Evolutionary conservation across 495 filamentous ascomycete species (phyloP).

Genomic region (Xylaria acuta): DNA sequence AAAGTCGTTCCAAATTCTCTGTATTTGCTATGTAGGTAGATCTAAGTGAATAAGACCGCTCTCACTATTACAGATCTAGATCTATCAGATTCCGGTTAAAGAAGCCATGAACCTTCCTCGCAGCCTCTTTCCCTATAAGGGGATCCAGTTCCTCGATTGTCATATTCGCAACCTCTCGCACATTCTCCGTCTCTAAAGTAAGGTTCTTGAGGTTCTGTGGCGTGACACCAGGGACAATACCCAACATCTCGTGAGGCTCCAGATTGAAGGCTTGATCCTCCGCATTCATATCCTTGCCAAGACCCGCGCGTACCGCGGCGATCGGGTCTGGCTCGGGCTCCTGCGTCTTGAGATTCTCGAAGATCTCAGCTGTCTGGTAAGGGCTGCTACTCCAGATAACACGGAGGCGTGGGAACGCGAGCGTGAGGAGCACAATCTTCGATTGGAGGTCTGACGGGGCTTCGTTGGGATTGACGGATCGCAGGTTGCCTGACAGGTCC

Average conservation of each 20-base stretch:
- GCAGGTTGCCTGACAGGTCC: slow-evolving; percentile 72
- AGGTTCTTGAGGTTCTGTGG: slow-evolving; percentile 74
- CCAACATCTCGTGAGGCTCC: slow-evolving; percentile 83
- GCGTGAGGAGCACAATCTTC: slow-evolving; percentile 89
- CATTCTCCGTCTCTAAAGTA: slow-evolving; percentile 73
- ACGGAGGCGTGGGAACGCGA: slow-evolving; percentile 87
- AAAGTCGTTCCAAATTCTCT: neutral
- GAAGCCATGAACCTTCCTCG: slow-evolving; percentile 77
- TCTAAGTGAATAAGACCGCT: neutral
- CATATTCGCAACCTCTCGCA: slow-evolving; percentile 89
- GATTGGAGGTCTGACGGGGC: slow-evolving; percentile 79
- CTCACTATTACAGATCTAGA: slow-evolving; percentile 39
- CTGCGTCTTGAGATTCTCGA: slow-evolving; percentile 87
- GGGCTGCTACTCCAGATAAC: slow-evolving; percentile 94
- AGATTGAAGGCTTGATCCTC: slow-evolving; percentile 66
- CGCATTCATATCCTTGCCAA: slow-evolving; percentile 65
- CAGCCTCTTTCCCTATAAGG: slow-evolving; percentile 81
- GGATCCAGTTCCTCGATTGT: slow-evolving; percentile 70
- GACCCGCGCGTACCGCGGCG: slow-evolving; percentile 79
- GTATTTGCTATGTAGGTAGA: neutral
- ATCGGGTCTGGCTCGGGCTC: slow-evolving; percentile 90
- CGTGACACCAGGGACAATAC: slow-evolving; percentile 84
- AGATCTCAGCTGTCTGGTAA: slow-evolving; percentile 97
- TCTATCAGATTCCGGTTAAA: slow-evolving; percentile 79
- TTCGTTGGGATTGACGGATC: slow-evolving; percentile 59